Evolutionary conservation across 2,329 filamentous ascomycete genomes (phyloP).

Genomic region (Botryotinia convoluta): DNA sequence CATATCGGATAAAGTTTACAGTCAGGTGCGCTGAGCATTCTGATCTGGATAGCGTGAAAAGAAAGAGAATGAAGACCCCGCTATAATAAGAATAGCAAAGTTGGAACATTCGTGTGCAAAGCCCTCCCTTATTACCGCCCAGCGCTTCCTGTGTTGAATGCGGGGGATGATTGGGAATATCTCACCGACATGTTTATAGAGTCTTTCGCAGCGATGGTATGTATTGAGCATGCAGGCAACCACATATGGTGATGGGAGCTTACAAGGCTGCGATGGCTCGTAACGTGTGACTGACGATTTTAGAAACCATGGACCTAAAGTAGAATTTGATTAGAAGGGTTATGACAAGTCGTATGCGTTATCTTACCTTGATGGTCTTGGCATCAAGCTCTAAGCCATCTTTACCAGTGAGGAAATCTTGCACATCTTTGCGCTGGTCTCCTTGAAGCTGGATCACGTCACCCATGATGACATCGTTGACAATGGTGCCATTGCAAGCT

Average conservation of each 20-base stretch:
- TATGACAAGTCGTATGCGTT: constrained; percentile 7
- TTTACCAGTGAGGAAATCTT: constrained; percentile 95
- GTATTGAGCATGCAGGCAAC: constrained; percentile 6
- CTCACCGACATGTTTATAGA: neutral
- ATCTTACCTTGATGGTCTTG: constrained; percentile 88
- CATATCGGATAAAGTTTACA: constrained; percentile 1
- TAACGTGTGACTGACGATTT: constrained; percentile 36
- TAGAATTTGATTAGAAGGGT: constrained; percentile 11
- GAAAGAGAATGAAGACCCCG: constrained; percentile 13
- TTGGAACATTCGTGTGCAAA: constrained; percentile 11
- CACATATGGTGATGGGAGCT: constrained; percentile 1
- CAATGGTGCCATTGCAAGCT: constrained; percentile 99
- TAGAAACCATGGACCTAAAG: constrained; percentile 61
- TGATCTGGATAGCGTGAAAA: constrained; percentile 13
- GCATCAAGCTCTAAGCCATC: constrained; percentile 89
- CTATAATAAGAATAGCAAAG: constrained; percentile 5
- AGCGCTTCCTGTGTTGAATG: constrained; percentile 37
- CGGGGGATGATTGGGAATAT: constrained; percentile 38
- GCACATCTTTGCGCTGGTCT: constrained; percentile 98
- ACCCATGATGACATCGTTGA: constrained; percentile 93
- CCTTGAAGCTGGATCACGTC: constrained; percentile 99
- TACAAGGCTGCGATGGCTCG: constrained; percentile 7
- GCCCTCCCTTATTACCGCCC: constrained; percentile 3
- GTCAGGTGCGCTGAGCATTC: constrained; percentile 9
- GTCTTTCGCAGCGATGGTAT: neutral